Conservation (phyloP, 306 rosid genomes). For the Vicia faba region DNA sequence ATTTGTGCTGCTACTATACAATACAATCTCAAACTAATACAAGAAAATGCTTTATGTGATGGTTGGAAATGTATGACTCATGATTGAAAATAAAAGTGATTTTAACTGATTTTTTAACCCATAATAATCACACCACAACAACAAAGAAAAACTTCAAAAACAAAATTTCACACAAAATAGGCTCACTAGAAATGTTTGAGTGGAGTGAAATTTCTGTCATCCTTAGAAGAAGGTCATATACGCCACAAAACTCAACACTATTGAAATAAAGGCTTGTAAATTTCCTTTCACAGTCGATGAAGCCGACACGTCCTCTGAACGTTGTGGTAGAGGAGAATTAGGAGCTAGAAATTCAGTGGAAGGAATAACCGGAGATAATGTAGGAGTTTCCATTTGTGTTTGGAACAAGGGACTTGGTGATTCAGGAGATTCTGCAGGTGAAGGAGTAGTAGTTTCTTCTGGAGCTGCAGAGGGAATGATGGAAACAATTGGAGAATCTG, state of each 20-base stretch:
- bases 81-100: conserved; percentile 22
- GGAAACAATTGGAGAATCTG: conserved; percentile 30
- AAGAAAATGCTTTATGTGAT: conserved; percentile 28
- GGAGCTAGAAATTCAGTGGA: conserved; percentile 47
- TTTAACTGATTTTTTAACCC: conserved; percentile 22
- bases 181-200: conserved; percentile 24
- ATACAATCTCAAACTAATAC: conserved; percentile 27
- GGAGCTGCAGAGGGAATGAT: conserved; percentile 44
- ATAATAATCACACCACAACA: conserved; percentile 38
- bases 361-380: conserved; percentile 48
- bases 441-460: conserved; percentile 21
- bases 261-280: conserved; percentile 35
- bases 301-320: conserved; percentile 45
- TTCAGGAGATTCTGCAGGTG: conserved; percentile 44
- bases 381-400: conserved; percentile 38
- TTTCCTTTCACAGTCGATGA: conserved; percentile 43
- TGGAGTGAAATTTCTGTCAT: conserved; percentile 8
- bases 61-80: conserved; percentile 21
- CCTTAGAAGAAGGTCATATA: conserved; percentile 47
- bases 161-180: conserved; percentile 30
- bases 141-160: conserved; percentile 34
- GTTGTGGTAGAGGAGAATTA: conserved; percentile 42
- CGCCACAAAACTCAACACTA: conserved; percentile 44
- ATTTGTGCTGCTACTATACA: conserved; percentile 22
- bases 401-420: conserved; percentile 41